Base-by-base conservation (phyloP, 2,329 filamentous ascomycete species). In the Aspergillus jensenii region DNA sequence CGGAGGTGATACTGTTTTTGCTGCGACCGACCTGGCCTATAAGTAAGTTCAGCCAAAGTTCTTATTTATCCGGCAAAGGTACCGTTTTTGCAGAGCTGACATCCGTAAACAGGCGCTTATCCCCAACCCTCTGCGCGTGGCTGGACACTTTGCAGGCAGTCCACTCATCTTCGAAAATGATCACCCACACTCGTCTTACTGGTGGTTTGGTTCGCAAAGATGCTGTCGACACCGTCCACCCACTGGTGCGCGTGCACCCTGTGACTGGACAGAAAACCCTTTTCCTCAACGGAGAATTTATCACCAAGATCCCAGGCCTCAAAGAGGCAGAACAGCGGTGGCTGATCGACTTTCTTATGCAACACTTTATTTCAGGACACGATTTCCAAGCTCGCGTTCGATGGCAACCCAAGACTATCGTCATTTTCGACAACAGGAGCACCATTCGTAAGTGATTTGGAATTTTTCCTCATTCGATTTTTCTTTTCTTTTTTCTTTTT, bases 361-460 rank as follows among this genome's bases (percentile, higher is more conserved):
- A 80, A 58, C 79, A 81, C 61, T 74, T 81, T 49, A 71, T 78
- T 33, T 71, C 69, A 6, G 77, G 77, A 11, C 78, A 80, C 62
- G 79, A 81, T 65, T 78, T 81, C 66, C 78, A 80, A 64, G 75
- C 74, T 35, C 68, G 80, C 17, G 76, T 82, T 31, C 71, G 74
- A 41, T 82, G 79, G 79, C 75, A 78, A 64, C 80, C 80, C 6
- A 73, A 75, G 58, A 80, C 79, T 2, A 77, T 83, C 52, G 80
- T 82, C 15, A 78, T 82, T 63, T 81, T 81, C 66, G 79, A 81
- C 64, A 80, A 81, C 55, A 72, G 79, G 47, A 74, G 69, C 44
- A 79, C 78, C 31, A 73, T 78, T 52, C 78, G 78, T 81, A 71
- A 68, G 77, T 73, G 41, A n/a, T 37, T 46, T 17, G 17, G 15